These are phyloP conservation scores for Gracilaria domingensis DNA, from an alignment of 23 red algal genomes.

Conservation along the genomic window DNA sequence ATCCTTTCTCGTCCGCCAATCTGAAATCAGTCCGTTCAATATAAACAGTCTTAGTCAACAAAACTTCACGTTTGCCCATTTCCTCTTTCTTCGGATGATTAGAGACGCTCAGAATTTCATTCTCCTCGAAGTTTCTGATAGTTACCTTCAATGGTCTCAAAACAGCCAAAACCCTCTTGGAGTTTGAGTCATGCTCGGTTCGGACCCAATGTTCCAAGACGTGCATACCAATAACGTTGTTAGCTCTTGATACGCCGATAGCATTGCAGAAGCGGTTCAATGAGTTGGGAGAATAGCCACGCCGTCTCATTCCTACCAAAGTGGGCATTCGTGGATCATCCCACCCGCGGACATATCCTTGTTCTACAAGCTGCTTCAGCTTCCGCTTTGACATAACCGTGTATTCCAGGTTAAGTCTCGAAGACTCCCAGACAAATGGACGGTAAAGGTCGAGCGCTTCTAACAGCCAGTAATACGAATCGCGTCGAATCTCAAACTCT, in stretches of 20 bases:
- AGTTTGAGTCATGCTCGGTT: conserved; percentile 71
- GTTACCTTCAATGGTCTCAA: conserved; percentile 83
- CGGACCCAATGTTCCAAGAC: conserved; percentile 91
- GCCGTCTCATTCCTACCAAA: conserved; percentile 85
- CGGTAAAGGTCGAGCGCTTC: conserved; percentile 98
- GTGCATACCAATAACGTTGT: conserved; percentile 92
- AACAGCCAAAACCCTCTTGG: conserved; percentile 82
- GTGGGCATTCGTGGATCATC: conserved; percentile 99
- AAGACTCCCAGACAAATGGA: conserved; percentile 98
- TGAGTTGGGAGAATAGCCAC: conserved; percentile 88
- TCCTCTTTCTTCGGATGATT: conserved; percentile 91
- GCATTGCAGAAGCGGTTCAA: conserved; percentile 88
- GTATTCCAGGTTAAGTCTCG: conserved; percentile 85
- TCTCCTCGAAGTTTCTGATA: conserved; percentile 76
- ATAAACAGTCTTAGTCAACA: conserved; percentile 83
- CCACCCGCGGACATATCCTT: conserved; percentile 91
- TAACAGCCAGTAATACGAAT: conserved; percentile 99
- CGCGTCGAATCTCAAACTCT: conserved; percentile 98
- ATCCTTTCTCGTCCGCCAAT: conserved; percentile 85
- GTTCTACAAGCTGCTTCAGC: conserved; percentile 86
- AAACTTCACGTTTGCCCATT: conserved; percentile 79
- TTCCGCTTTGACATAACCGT: conserved; percentile 96
- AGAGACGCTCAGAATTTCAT: conserved; percentile 71
- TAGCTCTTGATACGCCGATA: conserved; percentile 80
- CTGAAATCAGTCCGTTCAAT: conserved; percentile 97